Evolutionary conservation across 495 filamentous ascomycete species (phyloP), one percentile per base, ranked within the genome.

Genomic region (Hypoxylon rickii): DNA sequence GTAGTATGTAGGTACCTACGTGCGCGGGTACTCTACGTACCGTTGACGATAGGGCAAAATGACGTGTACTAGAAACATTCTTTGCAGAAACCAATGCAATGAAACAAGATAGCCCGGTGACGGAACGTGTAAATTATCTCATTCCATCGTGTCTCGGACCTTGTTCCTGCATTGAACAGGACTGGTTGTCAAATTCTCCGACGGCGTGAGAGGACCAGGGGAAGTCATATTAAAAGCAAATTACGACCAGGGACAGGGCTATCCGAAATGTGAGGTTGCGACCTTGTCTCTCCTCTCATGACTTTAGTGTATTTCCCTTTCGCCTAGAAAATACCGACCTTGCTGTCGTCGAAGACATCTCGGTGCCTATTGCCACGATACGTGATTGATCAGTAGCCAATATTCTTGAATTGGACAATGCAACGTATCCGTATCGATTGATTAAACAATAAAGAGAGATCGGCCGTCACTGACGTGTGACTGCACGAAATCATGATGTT

Each of bases 101-200:
- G 11, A 52, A 20, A 31, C 29, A 49, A 39, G 59, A 57, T 57
- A 33, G 38, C 55, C 36, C 17, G 16, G 42, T 45, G 44, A 49
- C 45, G 49, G 43, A 40, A 44, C 13, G 40, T 48, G 59, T 21
- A 63, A 51, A 51, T 64, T 59, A 53, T 51, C 42, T 64, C 50
- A 55, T 59, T 59, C 55, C 31, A 55, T 44, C 18, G 59, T 64
- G 61, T 47, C 45, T 59, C 51, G 55, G 49, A 38, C 55, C 55
- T 49, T 60, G 55, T 64, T 55, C 55, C 50, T 64, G 61, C 55
- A 55, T 64, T 59, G 49, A 54, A 59, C 40, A 48, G 38, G 45
- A 55, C 55, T n/a, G 36, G 26, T 44, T 22, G 21, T 48, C 26
- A 51, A 50, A 55, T 64, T 60, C 50, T 55, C 61, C 61, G 55